These are phyloP conservation scores for Priceomyces castillae DNA, from an alignment of 805 yeast species.

Conservation along the genomic window DNA sequence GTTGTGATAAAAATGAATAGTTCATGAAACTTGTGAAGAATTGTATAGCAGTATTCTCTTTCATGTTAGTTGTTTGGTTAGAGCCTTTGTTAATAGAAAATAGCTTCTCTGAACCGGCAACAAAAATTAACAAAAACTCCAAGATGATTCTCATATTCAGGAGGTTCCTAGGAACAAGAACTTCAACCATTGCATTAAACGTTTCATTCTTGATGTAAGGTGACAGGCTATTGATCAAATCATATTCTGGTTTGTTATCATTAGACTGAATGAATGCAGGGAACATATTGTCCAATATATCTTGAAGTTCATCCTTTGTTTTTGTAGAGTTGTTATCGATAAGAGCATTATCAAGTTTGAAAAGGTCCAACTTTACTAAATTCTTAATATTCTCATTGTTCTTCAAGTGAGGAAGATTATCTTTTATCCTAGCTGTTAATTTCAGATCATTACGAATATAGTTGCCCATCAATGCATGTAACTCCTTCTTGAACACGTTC, in stretches of 20 bases:
- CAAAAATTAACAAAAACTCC: constrained; percentile 68
- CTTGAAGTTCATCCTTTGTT: constrained; percentile 28
- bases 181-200: constrained; percentile 54
- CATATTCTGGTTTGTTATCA: constrained; percentile 16
- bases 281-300: constrained; percentile 57
- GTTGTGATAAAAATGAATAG: constrained; percentile 58
- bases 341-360: constrained; percentile 32
- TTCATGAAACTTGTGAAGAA: constrained; percentile 68
- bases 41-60: constrained; percentile 20
- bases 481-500: constrained; percentile 32
- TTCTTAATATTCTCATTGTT: constrained; percentile 23
- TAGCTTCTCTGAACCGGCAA: constrained; percentile 51
- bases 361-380: constrained; percentile 21
- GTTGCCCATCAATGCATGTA: constrained; percentile 28
- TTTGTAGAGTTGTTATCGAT: constrained; percentile 18
- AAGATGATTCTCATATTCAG: constrained; percentile 77
- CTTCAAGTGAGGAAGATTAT: constrained; percentile 2
- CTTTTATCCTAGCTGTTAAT: not conserved
- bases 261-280: constrained; percentile 55
- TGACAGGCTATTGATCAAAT: constrained; percentile 16
- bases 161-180: constrained; percentile 65
- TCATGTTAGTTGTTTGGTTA: constrained; percentile 3
- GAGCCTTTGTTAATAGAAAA: constrained; percentile 18
- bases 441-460: constrained; percentile 29
- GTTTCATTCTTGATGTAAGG: constrained; percentile 62